phyloP scores from a whole-genome alignment of 305 asterid species.

The Plantago coronopus region DNA sequence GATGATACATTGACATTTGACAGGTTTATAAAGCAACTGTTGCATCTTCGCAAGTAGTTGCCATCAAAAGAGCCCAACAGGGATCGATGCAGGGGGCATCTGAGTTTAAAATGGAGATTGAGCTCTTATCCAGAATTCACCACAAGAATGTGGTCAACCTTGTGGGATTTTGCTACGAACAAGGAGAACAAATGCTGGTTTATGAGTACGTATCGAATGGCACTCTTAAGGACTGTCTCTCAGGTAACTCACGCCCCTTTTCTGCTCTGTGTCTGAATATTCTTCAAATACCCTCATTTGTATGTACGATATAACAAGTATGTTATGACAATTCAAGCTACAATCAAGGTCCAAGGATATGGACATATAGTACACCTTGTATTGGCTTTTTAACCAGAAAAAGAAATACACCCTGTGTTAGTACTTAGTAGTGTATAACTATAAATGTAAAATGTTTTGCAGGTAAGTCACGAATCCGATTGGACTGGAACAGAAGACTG shows the following conservation, averaged over 20 bases:
- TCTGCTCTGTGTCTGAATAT: too few relatives aligned
- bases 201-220: slow-evolving; percentile 83
- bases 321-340: not conserved
- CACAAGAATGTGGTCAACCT: slow-evolving; percentile 88
- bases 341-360: too few relatives aligned
- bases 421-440: not conserved
- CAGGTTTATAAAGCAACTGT: slow-evolving; percentile 77
- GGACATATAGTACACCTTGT: too few relatives aligned
- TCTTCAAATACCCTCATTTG: not conserved
- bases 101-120: slow-evolving; percentile 90
- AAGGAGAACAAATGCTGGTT: slow-evolving; percentile 88
- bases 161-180: slow-evolving; percentile 89
- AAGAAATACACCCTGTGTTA: too few relatives aligned
- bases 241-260: slow-evolving; percentile 36
- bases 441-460: slow-evolving; percentile 1
- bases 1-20: slow-evolving; percentile 24
- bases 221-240: slow-evolving; percentile 63
- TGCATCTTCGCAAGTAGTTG: slow-evolving; percentile 58
- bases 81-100: slow-evolving; percentile 91
- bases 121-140: slow-evolving; percentile 88
- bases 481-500: slow-evolving; percentile 68
- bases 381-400: too few relatives aligned
- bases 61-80: slow-evolving; percentile 86
- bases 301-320: not conserved
- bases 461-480: slow-evolving; percentile 55